Percentiles rank a stretch among this genome's conserved stretches.
Evolutionary conservation across 176 grass and related monocot species (phyloP).

Genomic region (Cymbopogon citratus): DNA sequence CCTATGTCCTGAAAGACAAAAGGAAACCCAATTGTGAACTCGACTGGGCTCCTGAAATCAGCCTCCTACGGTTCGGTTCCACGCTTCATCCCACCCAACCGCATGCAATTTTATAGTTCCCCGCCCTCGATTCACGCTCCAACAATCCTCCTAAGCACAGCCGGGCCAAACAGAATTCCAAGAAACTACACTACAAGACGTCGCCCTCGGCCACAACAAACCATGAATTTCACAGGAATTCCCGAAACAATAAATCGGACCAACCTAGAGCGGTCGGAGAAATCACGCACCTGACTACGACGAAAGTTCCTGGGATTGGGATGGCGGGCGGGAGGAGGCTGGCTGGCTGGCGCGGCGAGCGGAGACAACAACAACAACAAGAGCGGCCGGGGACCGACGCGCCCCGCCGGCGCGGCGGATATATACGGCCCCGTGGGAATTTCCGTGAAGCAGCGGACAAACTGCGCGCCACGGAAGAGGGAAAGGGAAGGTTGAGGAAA

Average conservation of each 20-base stretch:
- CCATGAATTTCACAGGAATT: constrained; percentile 1
- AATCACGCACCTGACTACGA: constrained; percentile 22
- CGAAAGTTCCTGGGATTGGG: constrained; percentile 17
- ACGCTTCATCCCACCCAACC: background rate
- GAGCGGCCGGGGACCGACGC: background rate
- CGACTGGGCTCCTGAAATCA: background rate
- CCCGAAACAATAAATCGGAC: background rate
- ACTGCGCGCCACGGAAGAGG: constrained; percentile 12
- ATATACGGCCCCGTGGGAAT: background rate
- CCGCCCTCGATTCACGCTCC: background rate
- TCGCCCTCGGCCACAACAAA: background rate
- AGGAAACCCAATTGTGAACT: background rate
- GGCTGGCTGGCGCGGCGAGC: background rate
- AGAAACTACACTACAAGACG: constrained; percentile 3
- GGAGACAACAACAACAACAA: background rate
- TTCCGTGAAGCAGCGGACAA: constrained; percentile 31
- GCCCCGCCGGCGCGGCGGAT: background rate
- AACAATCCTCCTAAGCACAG: background rate
- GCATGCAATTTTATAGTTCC: constrained; percentile 32
- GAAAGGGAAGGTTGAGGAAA: background rate
- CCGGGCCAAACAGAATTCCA: background rate
- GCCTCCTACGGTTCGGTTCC: constrained; percentile 3
- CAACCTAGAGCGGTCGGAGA: background rate
- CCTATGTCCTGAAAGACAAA: background rate
- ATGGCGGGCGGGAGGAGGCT: background rate